Evolutionary conservation across 148 eudicot species (phyloP).

Genomic region (Chenopodium berlandieri): DNA sequence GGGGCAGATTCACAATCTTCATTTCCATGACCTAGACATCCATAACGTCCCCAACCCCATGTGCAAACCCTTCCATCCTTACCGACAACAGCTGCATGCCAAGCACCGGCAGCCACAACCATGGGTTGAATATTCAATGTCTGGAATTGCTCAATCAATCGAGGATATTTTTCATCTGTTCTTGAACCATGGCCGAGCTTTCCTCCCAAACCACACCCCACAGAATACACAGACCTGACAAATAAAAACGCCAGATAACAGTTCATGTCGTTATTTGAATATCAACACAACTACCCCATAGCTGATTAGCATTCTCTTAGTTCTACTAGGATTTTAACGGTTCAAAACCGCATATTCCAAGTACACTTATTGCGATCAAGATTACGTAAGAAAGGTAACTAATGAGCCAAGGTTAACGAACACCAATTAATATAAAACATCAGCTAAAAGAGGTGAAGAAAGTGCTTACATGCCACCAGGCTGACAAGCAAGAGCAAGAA

Average conservation of each 20-base stretch:
- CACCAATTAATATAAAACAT: neutral
- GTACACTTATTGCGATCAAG: neutral
- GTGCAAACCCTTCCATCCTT: slow-evolving; percentile 95
- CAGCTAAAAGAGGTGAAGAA: slow-evolving; percentile 10
- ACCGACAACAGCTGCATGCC: slow-evolving; percentile 96
- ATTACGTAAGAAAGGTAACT: neutral
- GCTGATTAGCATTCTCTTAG: neutral
- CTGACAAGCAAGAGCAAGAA: slow-evolving; percentile 86
- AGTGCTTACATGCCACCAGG: slow-evolving; percentile 84
- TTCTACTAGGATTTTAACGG: neutral
- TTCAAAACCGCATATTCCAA: neutral
- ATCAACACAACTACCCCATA: neutral
- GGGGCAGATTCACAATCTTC: slow-evolving; percentile 83
- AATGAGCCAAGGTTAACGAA: neutral
- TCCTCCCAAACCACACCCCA: slow-evolving; percentile 98
- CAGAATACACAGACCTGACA: slow-evolving; percentile 90
- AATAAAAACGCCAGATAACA: neutral
- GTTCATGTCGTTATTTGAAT: neutral
- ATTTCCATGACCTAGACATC: slow-evolving; percentile 91
- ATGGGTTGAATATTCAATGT: slow-evolving; percentile 72
- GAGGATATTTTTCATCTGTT: slow-evolving; percentile 75
- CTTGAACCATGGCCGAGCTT: slow-evolving; percentile 85
- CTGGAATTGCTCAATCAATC: slow-evolving; percentile 67
- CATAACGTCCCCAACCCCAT: slow-evolving; percentile 98
- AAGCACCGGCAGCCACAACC: slow-evolving; percentile 88